Base-by-base conservation (phyloP, 2,329 filamentous ascomycete species). In the Colletotrichum musae region DNA sequence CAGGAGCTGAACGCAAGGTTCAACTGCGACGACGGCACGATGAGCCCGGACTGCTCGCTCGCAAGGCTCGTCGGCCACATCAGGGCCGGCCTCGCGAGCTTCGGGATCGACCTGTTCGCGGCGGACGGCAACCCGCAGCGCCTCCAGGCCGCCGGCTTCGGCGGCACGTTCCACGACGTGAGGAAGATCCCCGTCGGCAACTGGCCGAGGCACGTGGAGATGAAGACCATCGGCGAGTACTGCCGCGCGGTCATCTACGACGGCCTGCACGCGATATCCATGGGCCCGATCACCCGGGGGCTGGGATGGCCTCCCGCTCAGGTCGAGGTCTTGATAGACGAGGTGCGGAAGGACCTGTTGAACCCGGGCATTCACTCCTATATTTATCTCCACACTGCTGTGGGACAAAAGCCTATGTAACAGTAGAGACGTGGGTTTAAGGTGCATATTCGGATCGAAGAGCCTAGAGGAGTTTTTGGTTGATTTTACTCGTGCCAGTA, bases 131-230 rank as follows among this genome's bases (percentile, higher is more conserved):
- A 67, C 32, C 68, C 72, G 18, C 57, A 64, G 6, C 76, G 73
- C 71, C 62, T 79, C 39, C 58, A 69, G 13, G 73, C 75, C 2
- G 75, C 73, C 2, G 80, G 80, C 1, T 82, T 82, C 62, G 50
- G 70, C n/a, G 75, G 77, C 57, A 70, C 78, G 26, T 72, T 70
- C 1, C 74, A 79, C 60, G 72, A 69, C 21, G 52, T 72, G 15
- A 77, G 74, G 58, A 77, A 75, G 64, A 70, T 74, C 64, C 78
- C 78, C 1, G 71, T 76, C 24, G 77, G 77, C 1, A 71, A 73
- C 18, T 82, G 83, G 83, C 78, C 83, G 0, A 81, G 77, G 51
- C 78, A 84, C 26, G 73, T 76, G 1, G 77, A 77, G 9, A 76
- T 83, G 21, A 84, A 83, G 70, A 78, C 81, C 1, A 59, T 59